Evolutionary conservation across 1,284 basidiomycete genomes (phyloP).

Genomic region (Xerocomus nothofagi): DNA sequence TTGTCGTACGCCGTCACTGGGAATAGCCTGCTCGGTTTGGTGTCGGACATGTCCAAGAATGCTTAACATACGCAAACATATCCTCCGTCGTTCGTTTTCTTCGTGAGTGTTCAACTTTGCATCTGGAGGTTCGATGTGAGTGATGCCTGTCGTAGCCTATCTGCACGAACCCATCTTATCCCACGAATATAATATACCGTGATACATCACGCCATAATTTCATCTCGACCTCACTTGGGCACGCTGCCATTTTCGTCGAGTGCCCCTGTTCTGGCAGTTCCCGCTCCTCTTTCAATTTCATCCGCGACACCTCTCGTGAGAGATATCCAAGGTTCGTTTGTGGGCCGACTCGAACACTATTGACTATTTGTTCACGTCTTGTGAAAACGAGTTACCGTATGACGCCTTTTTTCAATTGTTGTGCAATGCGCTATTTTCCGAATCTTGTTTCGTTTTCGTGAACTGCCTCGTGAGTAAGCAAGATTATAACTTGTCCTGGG

Average conservation of each 20-base stretch:
- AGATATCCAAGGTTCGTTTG: background rate
- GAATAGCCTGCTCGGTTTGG: background rate
- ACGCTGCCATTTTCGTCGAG: background rate
- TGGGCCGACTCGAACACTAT: too few relatives aligned
- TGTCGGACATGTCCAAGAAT: background rate
- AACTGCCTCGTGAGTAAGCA: too few relatives aligned
- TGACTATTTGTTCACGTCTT: too few relatives aligned
- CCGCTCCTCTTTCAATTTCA: background rate
- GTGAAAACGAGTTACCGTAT: too few relatives aligned
- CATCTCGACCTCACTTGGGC: background rate
- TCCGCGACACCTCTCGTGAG: background rate
- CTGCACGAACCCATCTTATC: too few relatives aligned
- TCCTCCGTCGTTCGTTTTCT: background rate
- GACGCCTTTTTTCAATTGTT: too few relatives aligned
- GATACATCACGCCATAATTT: background rate
- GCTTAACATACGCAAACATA: too few relatives aligned
- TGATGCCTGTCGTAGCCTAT: too few relatives aligned
- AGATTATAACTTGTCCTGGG: too few relatives aligned
- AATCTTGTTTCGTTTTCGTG: too few relatives aligned
- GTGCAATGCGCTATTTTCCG: too few relatives aligned
- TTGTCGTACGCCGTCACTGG: slow-evolving; percentile 16
- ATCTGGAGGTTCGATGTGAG: background rate
- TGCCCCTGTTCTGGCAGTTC: background rate
- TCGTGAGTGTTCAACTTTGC: background rate
- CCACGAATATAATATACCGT: too few relatives aligned